Evolutionary conservation across 345 rosid genomes (phyloP), one percentile per base, ranked within the genome.

Genomic region (Eucalyptus curtisii): DNA sequence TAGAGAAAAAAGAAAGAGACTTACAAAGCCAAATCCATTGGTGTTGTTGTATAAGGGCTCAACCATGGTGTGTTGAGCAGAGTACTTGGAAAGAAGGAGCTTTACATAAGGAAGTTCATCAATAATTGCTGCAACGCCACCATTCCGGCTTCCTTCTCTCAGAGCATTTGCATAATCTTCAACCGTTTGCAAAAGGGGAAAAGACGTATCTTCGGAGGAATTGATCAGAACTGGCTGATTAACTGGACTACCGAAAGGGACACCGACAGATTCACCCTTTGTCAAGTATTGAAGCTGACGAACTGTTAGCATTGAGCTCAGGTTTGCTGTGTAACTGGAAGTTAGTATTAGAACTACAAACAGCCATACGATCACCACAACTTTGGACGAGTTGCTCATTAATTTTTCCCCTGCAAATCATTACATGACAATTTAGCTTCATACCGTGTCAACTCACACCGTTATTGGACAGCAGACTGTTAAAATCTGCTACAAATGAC

Each of bases 311-410:
- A 93, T 86, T 22, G 95, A 92, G 44, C 95, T 87, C 25, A 95
- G 89, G 47, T 92, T 94, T 59, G 96, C 95, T 6, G 93, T 93
- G 82, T 95, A 95, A 86, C 95, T 94, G 59, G 93, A 88, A 6
- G 94, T 89, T 47, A 94, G 49, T 82, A 94, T 93, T 13, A 95
- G 92, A 24, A 94, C 95, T 47, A 91, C 91, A 88, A 93, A 93
- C 44, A 91, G 57, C 57, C 57, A 52, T 52, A 52, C 0, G 10
- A 52, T 0, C 57, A 52, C 57, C 57, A 52, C 57, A 52, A 52
- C 57, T 20, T 52, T 52, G 57, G 57, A 52, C 25, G 0, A 52
- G 86, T 92, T 94, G 88, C 90, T 93, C 42, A 89, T n/a, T 64
- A 93, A 87, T 64, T 47, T 93, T 88, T 95, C 95, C 87, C 96